Percentiles rank a stretch among this genome's conserved stretches.
These are phyloP conservation scores for Pythium phragmiticola DNA, from an alignment of 352 stramenopile genomes.

Conservation along the genomic window DNA sequence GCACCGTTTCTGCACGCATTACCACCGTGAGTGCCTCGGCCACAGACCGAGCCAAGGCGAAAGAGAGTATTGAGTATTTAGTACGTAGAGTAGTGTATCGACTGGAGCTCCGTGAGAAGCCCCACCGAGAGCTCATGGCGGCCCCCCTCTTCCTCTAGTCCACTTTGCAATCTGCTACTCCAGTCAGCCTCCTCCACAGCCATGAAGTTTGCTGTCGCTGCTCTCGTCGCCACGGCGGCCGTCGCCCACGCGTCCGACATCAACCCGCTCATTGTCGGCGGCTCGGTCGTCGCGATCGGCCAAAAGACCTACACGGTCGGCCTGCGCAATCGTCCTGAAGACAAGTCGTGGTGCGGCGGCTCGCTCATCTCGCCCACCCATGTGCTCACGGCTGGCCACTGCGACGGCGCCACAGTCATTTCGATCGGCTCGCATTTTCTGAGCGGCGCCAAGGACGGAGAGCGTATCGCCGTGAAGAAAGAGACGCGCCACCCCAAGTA, in stretches of 20 bases:
- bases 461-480: slow-evolving; percentile 29
- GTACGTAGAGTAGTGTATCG: too few relatives aligned
- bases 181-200: neutral
- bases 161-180: slow-evolving; percentile 1
- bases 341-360: slow-evolving; percentile 26
- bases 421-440: slow-evolving; percentile 53
- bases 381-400: slow-evolving; percentile 34
- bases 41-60: too few relatives aligned
- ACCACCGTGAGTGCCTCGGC: too few relatives aligned
- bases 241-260: slow-evolving; percentile 16
- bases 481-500: slow-evolving; percentile 9
- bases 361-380: slow-evolving; percentile 28
- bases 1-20: too few relatives aligned
- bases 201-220: slow-evolving; percentile 1
- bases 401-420: slow-evolving; percentile 40
- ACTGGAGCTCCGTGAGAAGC: neutral
- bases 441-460: slow-evolving; percentile 37
- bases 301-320: slow-evolving; percentile 54
- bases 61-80: too few relatives aligned
- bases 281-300: slow-evolving; percentile 37
- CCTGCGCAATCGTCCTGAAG: slow-evolving; percentile 34
- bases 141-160: too few relatives aligned
- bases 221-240: slow-evolving; percentile 2
- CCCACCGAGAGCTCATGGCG: neutral
- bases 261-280: slow-evolving; percentile 42